These are phyloP conservation scores for Venturia nashicola DNA, from an alignment of 2,329 filamentous ascomycete genomes.

Conservation along the genomic window DNA sequence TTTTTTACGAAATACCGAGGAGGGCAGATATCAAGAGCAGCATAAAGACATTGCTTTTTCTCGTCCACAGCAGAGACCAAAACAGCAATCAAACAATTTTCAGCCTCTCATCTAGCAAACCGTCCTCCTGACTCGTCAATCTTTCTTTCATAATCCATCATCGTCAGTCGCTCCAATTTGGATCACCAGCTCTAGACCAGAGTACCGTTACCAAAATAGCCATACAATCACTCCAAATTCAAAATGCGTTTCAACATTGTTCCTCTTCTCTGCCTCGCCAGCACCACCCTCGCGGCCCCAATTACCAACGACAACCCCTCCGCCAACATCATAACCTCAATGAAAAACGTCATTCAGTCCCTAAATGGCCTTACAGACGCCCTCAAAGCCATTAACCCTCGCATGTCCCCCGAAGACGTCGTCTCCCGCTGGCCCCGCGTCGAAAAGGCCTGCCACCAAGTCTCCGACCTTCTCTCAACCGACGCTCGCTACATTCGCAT, in stretches of 20 bases:
- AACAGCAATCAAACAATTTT: background rate
- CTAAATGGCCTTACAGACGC: background rate
- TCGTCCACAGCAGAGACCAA: background rate
- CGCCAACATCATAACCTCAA: background rate
- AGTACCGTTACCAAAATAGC: background rate
- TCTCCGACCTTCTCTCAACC: background rate
- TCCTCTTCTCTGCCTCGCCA: background rate
- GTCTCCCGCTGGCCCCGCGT: background rate
- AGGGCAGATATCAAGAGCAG: background rate
- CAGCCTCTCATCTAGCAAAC: background rate
- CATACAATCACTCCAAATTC: background rate
- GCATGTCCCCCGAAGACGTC: background rate
- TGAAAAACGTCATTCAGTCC: background rate
- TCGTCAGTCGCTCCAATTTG: too few species aligned
- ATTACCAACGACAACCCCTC: background rate
- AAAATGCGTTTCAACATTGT: background rate
- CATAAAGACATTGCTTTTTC: background rate
- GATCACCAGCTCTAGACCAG: background rate
- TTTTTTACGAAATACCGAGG: background rate
- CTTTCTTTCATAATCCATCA: background rate
- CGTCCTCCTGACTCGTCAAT: background rate
- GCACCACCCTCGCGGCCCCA: background rate
- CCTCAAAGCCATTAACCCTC: background rate
- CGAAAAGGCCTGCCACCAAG: background rate
- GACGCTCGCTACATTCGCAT: background rate